Conservation (phyloP, 1,284 basidiomycete genomes). For the Neonothopanus nambi region DNA sequence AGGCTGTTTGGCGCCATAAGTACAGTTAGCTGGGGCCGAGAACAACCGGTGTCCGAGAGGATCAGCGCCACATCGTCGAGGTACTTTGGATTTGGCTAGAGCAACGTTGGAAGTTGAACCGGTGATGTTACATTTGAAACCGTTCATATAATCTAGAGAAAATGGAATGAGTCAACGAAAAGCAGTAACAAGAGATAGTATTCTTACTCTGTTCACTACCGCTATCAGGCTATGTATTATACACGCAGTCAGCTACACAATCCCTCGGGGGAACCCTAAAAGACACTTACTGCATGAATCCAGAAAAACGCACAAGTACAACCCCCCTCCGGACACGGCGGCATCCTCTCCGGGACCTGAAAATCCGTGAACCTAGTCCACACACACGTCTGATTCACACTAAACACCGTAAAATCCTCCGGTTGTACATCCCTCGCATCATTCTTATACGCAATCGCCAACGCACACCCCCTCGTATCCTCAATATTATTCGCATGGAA, state of each 20-base stretch:
- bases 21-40: conserved; percentile 61
- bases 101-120: conserved; percentile 51
- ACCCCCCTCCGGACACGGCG: conserved; percentile 62
- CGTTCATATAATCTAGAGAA: conserved; percentile 67
- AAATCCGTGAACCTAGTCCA: conserved; percentile 69
- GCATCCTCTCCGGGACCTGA: conserved; percentile 62
- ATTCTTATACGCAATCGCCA: conserved; percentile 72
- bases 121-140: conserved; percentile 71
- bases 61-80: conserved; percentile 63
- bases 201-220: conserved; percentile 48
- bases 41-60: conserved; percentile 37
- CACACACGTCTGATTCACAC: conserved; percentile 71
- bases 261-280: no score
- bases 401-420: conserved; percentile 72
- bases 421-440: conserved; percentile 56
- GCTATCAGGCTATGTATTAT: conserved; percentile 42
- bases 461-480: conserved; percentile 63
- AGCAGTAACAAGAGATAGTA: not conserved
- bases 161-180: not conserved
- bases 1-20: conserved; percentile 63
- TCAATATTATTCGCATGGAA: conserved; percentile 56
- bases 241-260: no score
- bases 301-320: conserved; percentile 77
- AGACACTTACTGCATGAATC: conserved; percentile 55
- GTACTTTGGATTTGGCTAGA: conserved; percentile 50